A percentile compares a stretch with the other conserved stretches of the same genome.
phyloP scores from a whole-genome alignment of 2,329 filamentous ascomycete species.

The Biscogniauxia marginata region DNA sequence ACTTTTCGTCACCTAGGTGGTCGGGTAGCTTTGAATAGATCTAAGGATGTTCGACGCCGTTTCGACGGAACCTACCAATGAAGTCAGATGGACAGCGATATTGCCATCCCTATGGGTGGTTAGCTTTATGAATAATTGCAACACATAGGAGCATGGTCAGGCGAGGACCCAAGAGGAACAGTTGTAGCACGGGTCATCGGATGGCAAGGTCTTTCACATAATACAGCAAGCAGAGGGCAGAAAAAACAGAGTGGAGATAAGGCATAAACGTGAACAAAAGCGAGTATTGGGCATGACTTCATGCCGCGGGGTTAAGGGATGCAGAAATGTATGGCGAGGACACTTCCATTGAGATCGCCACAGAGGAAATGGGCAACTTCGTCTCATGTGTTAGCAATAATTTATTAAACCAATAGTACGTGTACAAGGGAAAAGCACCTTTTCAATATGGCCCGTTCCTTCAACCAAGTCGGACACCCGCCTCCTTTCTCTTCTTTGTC shows the following conservation, averaged over 20 bases:
- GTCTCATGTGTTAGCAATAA: slow-evolving; percentile 31
- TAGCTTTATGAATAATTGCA: too few species aligned
- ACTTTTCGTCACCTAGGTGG: too few species aligned
- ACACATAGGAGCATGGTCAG: neutral
- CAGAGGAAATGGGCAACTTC: neutral
- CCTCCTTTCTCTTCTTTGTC: slow-evolving; percentile 64
- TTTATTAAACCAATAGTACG: slow-evolving; percentile 25
- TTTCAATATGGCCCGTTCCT: slow-evolving; percentile 19
- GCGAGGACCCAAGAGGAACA: too few species aligned
- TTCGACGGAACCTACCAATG: too few species aligned
- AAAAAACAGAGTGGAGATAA: neutral
- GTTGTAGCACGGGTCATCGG: neutral
- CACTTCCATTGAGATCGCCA: neutral
- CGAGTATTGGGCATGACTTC: neutral
- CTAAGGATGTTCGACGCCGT: too few species aligned
- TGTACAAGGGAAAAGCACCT: slow-evolving; percentile 35
- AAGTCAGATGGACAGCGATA: too few species aligned
- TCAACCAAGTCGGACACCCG: slow-evolving; percentile 61
- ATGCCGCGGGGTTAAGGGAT: neutral
- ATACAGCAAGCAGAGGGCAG: neutral
- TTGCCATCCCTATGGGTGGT: too few species aligned
- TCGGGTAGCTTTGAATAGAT: too few species aligned
- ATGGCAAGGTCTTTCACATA: neutral
- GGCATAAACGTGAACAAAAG: neutral
- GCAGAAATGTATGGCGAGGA: neutral